Evolutionary conservation across 2,329 filamentous ascomycete species (phyloP), one percentile per base, ranked within the genome.

Genomic region (Claviceps sorghi): DNA sequence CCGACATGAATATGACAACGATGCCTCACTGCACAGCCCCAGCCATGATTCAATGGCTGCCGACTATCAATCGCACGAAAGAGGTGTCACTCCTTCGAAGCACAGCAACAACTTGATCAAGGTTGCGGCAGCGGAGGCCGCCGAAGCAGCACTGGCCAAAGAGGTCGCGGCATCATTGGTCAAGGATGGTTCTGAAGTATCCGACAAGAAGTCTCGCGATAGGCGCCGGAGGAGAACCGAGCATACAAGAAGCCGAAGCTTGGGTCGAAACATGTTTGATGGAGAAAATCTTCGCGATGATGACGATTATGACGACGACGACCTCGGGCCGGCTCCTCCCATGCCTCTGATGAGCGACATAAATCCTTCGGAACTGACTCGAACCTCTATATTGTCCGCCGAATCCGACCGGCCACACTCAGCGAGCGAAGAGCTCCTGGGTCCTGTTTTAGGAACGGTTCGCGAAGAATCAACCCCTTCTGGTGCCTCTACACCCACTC

Each of bases 331-430:
- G 10, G 66, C 69, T 5, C 84, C 89, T 7, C 87, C 87, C 6
- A 88, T 96, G 84, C 91, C 91, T 2, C 76, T 95, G 56, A 84
- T 86, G 67, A 95, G 90, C 67, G 87, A 88, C 52, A 79, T 95
- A 53, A 85, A 87, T 58, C 80, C 86, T 43, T 95, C 91, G 0
- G 90, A 96, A 50, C 68, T 96, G 52, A 97, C 91, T 0, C 78
- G 91, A 59, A 85, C 85, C 17, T 96, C 91, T 0, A 87, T 97
- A 51, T 69, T 93, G 19, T 93, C 90, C 5, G 86, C 87, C 32
- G 82, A 86, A 30, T 87, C 86, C 0, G 87, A 88, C 57, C 74
- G 82, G 50, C 84, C 86, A 17, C 75, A 78, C 47, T 87, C 85
- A 19, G 80, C 83, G 22, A 83, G 75, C 61, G 82, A 77, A 60